Percentiles rank a stretch among this genome's conserved stretches.
Evolutionary conservation across 148 eudicot genomes (phyloP).

Genomic region (Spergularia bocconei): DNA sequence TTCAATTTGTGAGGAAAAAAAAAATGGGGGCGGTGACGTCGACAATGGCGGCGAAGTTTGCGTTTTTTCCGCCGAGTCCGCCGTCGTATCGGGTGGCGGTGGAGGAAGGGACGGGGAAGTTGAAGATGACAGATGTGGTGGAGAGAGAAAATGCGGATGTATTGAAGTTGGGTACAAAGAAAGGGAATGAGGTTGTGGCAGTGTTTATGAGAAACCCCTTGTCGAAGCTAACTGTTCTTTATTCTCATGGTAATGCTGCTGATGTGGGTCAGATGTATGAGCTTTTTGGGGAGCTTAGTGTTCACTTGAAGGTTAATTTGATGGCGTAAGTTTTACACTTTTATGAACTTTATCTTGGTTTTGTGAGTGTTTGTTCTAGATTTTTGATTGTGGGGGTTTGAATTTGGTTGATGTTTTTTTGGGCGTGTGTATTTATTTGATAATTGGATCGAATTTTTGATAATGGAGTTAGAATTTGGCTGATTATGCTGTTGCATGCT

Average conservation of each 20-base stretch:
- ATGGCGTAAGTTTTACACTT: conserved; percentile 48
- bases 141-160: conserved; percentile 41
- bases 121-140: conserved; percentile 32
- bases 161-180: conserved; percentile 31
- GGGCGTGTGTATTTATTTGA: too few species aligned
- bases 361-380: background rate
- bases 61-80: conserved; percentile 78
- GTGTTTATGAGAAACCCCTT: conserved; percentile 44
- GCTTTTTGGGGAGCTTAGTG: conserved; percentile 63
- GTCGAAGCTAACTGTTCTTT: conserved; percentile 54
- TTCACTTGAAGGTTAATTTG: conserved; percentile 67
- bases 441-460: too few species aligned
- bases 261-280: conserved; percentile 88
- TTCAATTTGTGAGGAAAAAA: background rate
- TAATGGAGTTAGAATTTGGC: too few species aligned
- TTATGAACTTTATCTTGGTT: background rate
- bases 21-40: conserved; percentile 78
- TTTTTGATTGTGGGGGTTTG: background rate
- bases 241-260: conserved; percentile 87
- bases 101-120: conserved; percentile 43
- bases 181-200: conserved; percentile 44
- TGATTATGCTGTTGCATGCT: too few species aligned
- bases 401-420: too few species aligned
- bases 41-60: conserved; percentile 83
- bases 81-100: conserved; percentile 53